phyloP scores from a whole-genome alignment of 169 alveolate species.

The Plasmodium sp. region DNA sequence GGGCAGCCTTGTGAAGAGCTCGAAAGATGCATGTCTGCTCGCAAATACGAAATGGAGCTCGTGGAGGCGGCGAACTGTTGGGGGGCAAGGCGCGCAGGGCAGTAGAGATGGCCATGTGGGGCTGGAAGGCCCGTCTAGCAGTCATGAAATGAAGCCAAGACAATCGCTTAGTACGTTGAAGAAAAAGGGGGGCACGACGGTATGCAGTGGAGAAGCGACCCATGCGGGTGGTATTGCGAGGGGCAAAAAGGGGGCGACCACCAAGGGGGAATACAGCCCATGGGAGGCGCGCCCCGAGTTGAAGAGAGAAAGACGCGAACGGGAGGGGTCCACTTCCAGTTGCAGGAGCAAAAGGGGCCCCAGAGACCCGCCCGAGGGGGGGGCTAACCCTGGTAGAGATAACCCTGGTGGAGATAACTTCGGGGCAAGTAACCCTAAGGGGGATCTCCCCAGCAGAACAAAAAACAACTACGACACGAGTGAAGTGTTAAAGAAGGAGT shows the following conservation, averaged over 20 bases:
- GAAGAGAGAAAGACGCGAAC: background rate
- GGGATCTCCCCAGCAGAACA: background rate
- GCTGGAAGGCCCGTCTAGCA: background rate
- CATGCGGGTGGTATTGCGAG: background rate
- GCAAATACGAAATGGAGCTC: background rate
- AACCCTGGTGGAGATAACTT: background rate
- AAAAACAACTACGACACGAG: constrained; percentile 68
- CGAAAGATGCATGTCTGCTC: background rate
- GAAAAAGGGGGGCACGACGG: background rate
- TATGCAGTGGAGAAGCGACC: background rate
- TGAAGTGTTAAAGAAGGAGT: constrained; percentile 58
- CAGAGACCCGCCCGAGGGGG: background rate
- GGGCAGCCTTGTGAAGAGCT: background rate
- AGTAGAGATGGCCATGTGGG: background rate
- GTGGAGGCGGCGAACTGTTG: background rate
- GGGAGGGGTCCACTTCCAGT: background rate
- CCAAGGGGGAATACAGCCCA: background rate
- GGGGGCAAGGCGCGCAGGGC: background rate
- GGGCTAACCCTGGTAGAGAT: background rate
- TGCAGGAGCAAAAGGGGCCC: background rate
- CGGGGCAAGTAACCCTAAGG: background rate
- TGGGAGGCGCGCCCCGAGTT: background rate
- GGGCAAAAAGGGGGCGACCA: background rate
- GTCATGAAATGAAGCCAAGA: background rate
- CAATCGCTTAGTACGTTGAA: background rate